Conservation (phyloP, 2,329 filamentous ascomycete genomes). For the Diaporthe citri region DNA sequence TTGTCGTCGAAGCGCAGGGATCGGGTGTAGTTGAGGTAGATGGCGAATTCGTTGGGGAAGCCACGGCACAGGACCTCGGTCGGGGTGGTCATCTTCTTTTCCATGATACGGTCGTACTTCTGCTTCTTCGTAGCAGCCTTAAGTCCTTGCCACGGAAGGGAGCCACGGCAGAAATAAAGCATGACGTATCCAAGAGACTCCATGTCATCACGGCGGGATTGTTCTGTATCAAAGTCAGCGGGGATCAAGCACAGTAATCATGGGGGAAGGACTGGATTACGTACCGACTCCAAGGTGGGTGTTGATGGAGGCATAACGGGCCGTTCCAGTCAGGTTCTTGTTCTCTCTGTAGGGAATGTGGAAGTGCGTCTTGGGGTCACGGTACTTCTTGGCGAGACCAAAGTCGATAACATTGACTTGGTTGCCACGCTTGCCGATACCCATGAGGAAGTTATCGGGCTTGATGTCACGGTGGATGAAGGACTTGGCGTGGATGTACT, state of each 20-base stretch:
- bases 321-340: conserved; percentile 99
- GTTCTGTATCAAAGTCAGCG: conserved; percentile 70
- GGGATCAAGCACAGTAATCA: not conserved
- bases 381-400: conserved; percentile 99
- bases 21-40: conserved; percentile 99
- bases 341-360: conserved; percentile 99
- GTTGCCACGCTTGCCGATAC: conserved; percentile 98
- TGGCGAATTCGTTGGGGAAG: conserved; percentile 99
- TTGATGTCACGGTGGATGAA: conserved; percentile 99
- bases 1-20: conserved; percentile 99
- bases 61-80: conserved; percentile 98
- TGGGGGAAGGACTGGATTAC: conserved; percentile 48
- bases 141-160: conserved; percentile 97
- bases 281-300: conserved; percentile 93
- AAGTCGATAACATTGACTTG: conserved; percentile 99
- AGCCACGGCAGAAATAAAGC: conserved; percentile 99
- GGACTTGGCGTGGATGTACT: conserved; percentile 99
- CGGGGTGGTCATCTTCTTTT: conserved; percentile 99
- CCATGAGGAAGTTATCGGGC: conserved; percentile 99
- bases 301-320: conserved; percentile 98
- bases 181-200: conserved; percentile 99
- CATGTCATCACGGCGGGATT: conserved; percentile 99
- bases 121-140: conserved; percentile 99
- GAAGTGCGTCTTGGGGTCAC: conserved; percentile 99
- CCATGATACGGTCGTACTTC: conserved; percentile 99